Evolutionary conservation across 1,284 basidiomycete genomes (phyloP), one percentile per base, ranked within the genome.

Genomic region (Mrakiaceae sp.): DNA sequence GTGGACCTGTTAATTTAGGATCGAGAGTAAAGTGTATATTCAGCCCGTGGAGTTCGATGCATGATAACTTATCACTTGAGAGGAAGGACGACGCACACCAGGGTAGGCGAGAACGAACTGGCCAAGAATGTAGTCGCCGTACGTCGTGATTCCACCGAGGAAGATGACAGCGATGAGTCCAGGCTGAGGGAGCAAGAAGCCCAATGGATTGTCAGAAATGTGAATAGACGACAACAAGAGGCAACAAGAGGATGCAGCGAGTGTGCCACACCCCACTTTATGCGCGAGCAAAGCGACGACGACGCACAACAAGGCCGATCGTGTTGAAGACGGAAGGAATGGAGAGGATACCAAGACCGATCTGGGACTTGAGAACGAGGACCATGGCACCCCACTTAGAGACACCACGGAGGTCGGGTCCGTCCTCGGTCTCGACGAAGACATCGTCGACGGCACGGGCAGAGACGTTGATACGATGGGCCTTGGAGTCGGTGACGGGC

Each of bases 21-120:
- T 6, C 4, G 52, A 53, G 52, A 14, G 9, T 27, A 42, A 42
- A 42, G 39, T 27, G 10, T 12, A 66, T 68, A 69, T 71, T 71
- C 16, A 72, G 69, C 53, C 72, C n/a, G n/a, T 39, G 16, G n/a
- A 14, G 10, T 10, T 27, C 4, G 9, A 40, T 7, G 11, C 42
- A 3, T 14, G 14, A 42, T 57, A 39, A 39, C 11, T 12, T 12
- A 43, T 40, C 6, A 14, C 40, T 10, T 6, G 16, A 43, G n/a
- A 52, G 39, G 11, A 14, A 50, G 5, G 48, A 43, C 16, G 48
- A 58, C 58, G 46, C 16, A 50, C 46, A 16, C 55, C 71, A n/a
- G 71, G 71, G 68, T 75, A 72, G 27, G 68, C 67, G 8, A 68
- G 52, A 68, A 73, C 73, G 71, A 76, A 75, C 8, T 64, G 60